Conservation (phyloP, 306 rosid species). For the Benincasa hispida region DNA sequence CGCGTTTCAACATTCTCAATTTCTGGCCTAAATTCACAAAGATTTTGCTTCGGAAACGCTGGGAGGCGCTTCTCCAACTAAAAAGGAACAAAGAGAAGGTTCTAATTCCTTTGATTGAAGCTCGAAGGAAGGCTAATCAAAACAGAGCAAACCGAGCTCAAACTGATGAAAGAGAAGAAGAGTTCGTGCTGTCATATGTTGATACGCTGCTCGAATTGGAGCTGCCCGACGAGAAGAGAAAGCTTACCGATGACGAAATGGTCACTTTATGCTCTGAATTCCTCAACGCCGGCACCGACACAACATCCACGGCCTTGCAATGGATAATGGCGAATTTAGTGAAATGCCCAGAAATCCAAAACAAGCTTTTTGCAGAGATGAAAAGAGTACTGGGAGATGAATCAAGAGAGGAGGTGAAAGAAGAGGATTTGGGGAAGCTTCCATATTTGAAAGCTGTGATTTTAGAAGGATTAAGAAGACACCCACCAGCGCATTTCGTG, state of each 20-base stretch:
- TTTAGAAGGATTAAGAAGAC: slow-evolving; percentile 33
- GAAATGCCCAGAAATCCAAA: slow-evolving; percentile 30
- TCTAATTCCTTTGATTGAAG: too few relatives aligned
- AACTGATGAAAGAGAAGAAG: too few relatives aligned
- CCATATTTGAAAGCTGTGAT: slow-evolving; percentile 37
- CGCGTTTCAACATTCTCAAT: background rate
- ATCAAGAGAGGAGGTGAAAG: slow-evolving; percentile 28
- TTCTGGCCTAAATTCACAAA: background rate
- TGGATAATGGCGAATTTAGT: slow-evolving; percentile 49
- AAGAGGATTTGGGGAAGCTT: slow-evolving; percentile 29
- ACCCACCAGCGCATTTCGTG: slow-evolving; percentile 44
- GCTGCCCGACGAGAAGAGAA: too few relatives aligned
- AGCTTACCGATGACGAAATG: too few relatives aligned
- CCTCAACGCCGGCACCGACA: slow-evolving; percentile 32
- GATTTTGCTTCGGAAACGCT: too few relatives aligned
- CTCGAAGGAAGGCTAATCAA: too few relatives aligned
- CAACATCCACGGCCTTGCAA: slow-evolving; percentile 25
- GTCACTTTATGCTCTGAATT: slow-evolving; percentile 37
- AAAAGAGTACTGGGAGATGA: slow-evolving; percentile 10
- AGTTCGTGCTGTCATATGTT: too few relatives aligned
- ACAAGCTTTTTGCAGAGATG: slow-evolving; percentile 26
- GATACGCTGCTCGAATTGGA: too few relatives aligned
- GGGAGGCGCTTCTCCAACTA: too few relatives aligned
- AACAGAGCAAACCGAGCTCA: too few relatives aligned
- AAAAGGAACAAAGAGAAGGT: too few relatives aligned